Base-by-base conservation (phyloP, 73 alveolate genomes). In the Paramecium sonneborni region DNA sequence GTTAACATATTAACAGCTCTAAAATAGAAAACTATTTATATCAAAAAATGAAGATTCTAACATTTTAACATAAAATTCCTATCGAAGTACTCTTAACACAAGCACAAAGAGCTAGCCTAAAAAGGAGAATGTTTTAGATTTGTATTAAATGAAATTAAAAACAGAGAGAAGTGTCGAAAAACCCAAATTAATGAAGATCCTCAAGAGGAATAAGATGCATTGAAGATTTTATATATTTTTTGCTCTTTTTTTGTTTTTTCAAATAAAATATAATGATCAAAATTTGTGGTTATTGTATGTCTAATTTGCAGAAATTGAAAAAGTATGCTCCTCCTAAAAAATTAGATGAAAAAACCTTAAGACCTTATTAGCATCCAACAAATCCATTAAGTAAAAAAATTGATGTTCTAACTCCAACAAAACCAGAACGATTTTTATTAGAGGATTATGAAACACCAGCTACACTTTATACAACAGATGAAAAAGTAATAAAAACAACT, bases 391-490 rank as follows among this genome's bases (percentile, higher is more conserved):
- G 56, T 11, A 43, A 38, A 34, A 46, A 79, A 15, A 79, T 79
- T 43, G 90, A 79, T 10, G 41, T 79, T 30, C 69, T 43, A 1
- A 8, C 44, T 3, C 90, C 90, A 18, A 41, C 44, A 41, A 79
- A 79, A 41, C 69, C 69, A 11, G 90, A 79, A 7, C 38, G 90
- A 39, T 79, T 79, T 44, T 14, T 79, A 39, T 37, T 46, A 8
- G 90, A 79, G 10, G 32, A 38, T 39, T 79, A 79, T 79, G 90
- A 79, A 46, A 79, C 76, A 46, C 90, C 90, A 11, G 34, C 44
- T 14, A 18, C 90, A 11, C 55, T 79, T 3, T 79, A 43, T 41
- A 79, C 35, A 0, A 34, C 20, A 4, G 11, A 79, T 43, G 90
- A 44, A 39, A 0, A 43, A 24, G 28, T 14, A 4, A 39, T 79